Evolutionary conservation across 148 eudicot species (phyloP).

Genomic region (Pharnaceum exiguum): DNA sequence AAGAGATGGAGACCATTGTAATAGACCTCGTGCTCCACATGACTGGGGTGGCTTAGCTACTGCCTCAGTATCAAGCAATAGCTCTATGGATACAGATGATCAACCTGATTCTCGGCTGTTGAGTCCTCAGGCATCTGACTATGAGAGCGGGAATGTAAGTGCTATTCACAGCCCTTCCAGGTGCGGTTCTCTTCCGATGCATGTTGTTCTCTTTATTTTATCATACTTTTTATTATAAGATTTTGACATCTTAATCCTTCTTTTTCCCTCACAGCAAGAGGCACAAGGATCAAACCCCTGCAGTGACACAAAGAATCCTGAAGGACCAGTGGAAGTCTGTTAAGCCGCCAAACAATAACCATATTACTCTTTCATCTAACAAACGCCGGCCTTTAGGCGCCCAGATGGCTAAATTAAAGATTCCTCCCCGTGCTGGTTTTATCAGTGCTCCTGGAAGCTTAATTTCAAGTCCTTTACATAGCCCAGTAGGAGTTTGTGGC

Average conservation of each 20-base stretch:
- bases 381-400: constrained; percentile 43
- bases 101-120: constrained; percentile 57
- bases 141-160: constrained; percentile 57
- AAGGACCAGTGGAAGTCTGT: constrained; percentile 37
- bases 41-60: constrained; percentile 45
- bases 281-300: constrained; percentile 35
- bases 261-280: constrained; percentile 29
- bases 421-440: constrained; percentile 53
- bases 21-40: constrained; percentile 22
- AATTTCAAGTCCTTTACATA: constrained; percentile 78
- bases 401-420: constrained; percentile 62
- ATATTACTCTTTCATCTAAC: constrained; percentile 34
- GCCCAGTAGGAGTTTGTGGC: constrained; percentile 62
- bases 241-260: not conserved
- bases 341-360: constrained; percentile 27
- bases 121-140: constrained; percentile 64
- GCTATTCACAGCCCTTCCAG: constrained; percentile 72
- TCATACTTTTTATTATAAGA: not conserved
- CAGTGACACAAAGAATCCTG: constrained; percentile 23
- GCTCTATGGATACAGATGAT: constrained; percentile 78
- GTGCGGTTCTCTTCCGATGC: constrained; percentile 25
- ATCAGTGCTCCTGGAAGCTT: constrained; percentile 84
- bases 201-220: not conserved
- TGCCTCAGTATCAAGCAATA: constrained; percentile 70
- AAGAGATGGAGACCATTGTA: constrained; percentile 39